phyloP scores from a whole-genome alignment of 768 basidiomycete genomes.

The Xerocomellus dryophilus region DNA sequence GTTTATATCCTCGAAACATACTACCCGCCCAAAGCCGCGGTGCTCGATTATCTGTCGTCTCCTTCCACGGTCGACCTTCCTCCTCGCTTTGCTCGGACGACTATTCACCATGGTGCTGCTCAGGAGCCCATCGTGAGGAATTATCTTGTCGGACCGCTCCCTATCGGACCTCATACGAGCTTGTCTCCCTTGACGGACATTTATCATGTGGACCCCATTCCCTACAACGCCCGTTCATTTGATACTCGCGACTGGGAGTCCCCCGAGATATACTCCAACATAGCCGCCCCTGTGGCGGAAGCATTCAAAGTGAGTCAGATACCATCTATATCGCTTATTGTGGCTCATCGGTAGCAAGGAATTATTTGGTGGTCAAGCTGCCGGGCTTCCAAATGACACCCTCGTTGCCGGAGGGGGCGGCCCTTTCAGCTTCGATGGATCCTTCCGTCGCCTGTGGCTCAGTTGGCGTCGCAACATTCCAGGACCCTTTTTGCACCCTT shows the following conservation, averaged over 20 bases:
- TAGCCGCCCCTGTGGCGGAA: constrained; percentile 38
- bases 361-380: constrained; percentile 45
- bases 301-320: constrained; percentile 39
- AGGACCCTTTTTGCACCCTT: constrained; percentile 51
- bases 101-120: constrained; percentile 47
- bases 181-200: constrained; percentile 47
- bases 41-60: constrained; percentile 44
- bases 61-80: constrained; percentile 31
- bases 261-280: constrained; percentile 28
- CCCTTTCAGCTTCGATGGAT: constrained; percentile 59
- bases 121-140: constrained; percentile 45
- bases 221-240: constrained; percentile 50
- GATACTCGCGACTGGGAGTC: constrained; percentile 24
- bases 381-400: constrained; percentile 47
- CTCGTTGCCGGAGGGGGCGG: constrained; percentile 45
- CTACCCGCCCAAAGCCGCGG: constrained; percentile 47
- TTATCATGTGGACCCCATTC: constrained; percentile 51
- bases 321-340: not conserved
- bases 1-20: constrained; percentile 50
- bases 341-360: constrained; percentile 33
- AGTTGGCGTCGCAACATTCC: constrained; percentile 48
- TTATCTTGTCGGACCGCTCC: constrained; percentile 59
- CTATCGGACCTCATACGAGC: constrained; percentile 38
- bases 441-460: constrained; percentile 55
- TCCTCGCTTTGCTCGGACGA: constrained; percentile 44